Evolutionary conservation across 495 filamentous ascomycete genomes (phyloP), one percentile per base, ranked within the genome.

Genomic region (Podospora anserina): DNA sequence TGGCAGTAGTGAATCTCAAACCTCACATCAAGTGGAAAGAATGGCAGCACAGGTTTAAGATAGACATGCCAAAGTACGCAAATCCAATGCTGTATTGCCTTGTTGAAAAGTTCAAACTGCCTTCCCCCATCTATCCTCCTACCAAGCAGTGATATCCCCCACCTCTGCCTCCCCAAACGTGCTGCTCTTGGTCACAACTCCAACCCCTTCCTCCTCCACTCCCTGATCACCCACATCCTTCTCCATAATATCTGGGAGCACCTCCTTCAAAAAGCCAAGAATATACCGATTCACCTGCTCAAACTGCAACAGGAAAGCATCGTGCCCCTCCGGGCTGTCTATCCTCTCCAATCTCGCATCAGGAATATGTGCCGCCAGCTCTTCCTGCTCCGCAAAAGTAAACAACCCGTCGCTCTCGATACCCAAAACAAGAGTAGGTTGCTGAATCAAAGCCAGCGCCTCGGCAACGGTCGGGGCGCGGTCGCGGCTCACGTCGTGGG

Each of bases 141-240:
- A 98, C 94, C 94, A 98, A 54, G 92, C 93, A 64, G 93, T 97
- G 71, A 99, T 97, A 78, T 99, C 95, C 68, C 93, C 94, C 56
- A 97, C 94, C 81, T 99, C 94, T 2, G 92, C 92, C 80, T 97
- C 93, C 5, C 94, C 94, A 81, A 97, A 96, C 2, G 89, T 93
- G 79, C 92, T 96, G 68, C 82, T 92, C 82, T 94, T 96, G 16
- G 84, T 89, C 34, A 91, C 58, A 68, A 81, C 75, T 23, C 84
- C 82, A 15, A 84, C 83, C 34, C 72, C 77, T 59, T 77, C 81
- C 64, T 77, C 81, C 65, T 75, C 78, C 68, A 78, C 82, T 64
- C 72, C 79, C 16, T 75, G 81, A 16, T 77, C 84, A 9, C 82
- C 81, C 5, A 81, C 85, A 28, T 87, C 81, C 69, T 84, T 84